Base-by-base conservation (phyloP, 2,329 filamentous ascomycete genomes). In the Madurella mycetomatis region DNA sequence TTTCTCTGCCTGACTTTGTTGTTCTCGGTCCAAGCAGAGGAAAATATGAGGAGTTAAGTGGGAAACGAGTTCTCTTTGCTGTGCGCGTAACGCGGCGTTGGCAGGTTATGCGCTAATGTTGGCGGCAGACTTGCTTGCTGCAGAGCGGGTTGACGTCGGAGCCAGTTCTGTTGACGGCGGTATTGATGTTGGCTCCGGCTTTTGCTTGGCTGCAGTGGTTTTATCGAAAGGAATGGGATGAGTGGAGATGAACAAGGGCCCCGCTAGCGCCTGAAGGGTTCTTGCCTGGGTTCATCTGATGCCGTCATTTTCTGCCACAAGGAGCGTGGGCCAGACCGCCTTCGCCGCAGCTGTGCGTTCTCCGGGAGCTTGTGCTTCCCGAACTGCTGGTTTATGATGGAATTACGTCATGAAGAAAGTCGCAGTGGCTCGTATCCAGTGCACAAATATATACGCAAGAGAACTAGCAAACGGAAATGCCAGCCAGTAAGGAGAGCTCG, bases 241-340 rank as follows among this genome's bases (percentile, higher is more conserved):
- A 45, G 51, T 47, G 51, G 51, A 32, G 44, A 42, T 25, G 45
- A 25, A 43, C 50, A 13, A 25, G 41, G 15, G n/a, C n/a, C 13
- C 42, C n/a, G 19, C 18, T 19, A 31, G 3, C 19, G 40, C 4
- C 17, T 41, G 40, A 41, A 41, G 40, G 40, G 40, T 18, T 16
- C 42, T 31, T 30, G 32, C 45, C 43, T 18, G 49, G 48, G 45
- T 32, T 13, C 7, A 17, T 11, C 17, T 12, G 18, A 54, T 57
- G 55, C 55, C 52, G 55, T 57, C 55, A 57, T 50, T 49, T 49
- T 45, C 19, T 39, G n/a, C 47, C 34, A n/a, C n/a, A 30, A 12
- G 44, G 13, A 41, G 44, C 41, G 45, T 32, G 52, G 48, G 5
- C 51, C 43, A 55, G 54, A 48, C 46, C 42, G 44, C 44, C 34